Percentiles rank a stretch among this genome's conserved stretches.
phyloP scores from a whole-genome alignment of 2,329 filamentous ascomycete genomes.

The Clonostachys rhizophaga region DNA sequence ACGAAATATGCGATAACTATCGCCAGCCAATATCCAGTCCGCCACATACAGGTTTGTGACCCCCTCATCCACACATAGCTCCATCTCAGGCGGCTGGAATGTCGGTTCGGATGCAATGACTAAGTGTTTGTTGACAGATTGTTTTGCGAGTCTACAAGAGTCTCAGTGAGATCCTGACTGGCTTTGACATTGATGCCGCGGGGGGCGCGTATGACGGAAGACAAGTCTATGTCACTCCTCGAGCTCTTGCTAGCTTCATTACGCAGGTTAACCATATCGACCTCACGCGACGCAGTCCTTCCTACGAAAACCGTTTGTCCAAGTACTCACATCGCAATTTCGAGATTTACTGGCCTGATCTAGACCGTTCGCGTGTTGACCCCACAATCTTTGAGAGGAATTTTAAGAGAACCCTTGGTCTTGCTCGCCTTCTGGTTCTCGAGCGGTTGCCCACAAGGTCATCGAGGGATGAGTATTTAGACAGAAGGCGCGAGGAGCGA shows the following conservation, averaged over 20 bases:
- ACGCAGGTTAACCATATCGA: conserved; percentile 81
- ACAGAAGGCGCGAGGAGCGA: conserved; percentile 65
- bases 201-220: conserved; percentile 76
- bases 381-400: conserved; percentile 84
- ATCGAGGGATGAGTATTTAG: conserved; percentile 66
- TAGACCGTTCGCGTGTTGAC: conserved; percentile 73
- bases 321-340: conserved; percentile 88
- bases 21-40: conserved; percentile 75
- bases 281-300: conserved; percentile 73
- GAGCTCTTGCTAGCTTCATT: conserved; percentile 73
- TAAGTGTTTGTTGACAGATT: conserved; percentile 46
- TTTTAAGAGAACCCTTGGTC: conserved; percentile 69
- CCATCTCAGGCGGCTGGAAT: background rate
- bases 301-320: conserved; percentile 81
- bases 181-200: conserved; percentile 84
- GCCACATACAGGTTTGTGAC: conserved; percentile 62
- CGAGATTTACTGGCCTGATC: conserved; percentile 72
- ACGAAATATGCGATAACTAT: conserved; percentile 89
- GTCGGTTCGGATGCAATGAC: no score
- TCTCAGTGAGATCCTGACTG: conserved; percentile 77
- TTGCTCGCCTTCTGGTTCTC: conserved; percentile 74
- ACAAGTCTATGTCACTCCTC: conserved; percentile 74
- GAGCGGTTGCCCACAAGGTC: conserved; percentile 68
- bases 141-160: conserved; percentile 83
- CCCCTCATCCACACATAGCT: no score